phyloP scores from a whole-genome alignment of 2,329 filamentous ascomycete species.

The Cordyceps tenuipes region DNA sequence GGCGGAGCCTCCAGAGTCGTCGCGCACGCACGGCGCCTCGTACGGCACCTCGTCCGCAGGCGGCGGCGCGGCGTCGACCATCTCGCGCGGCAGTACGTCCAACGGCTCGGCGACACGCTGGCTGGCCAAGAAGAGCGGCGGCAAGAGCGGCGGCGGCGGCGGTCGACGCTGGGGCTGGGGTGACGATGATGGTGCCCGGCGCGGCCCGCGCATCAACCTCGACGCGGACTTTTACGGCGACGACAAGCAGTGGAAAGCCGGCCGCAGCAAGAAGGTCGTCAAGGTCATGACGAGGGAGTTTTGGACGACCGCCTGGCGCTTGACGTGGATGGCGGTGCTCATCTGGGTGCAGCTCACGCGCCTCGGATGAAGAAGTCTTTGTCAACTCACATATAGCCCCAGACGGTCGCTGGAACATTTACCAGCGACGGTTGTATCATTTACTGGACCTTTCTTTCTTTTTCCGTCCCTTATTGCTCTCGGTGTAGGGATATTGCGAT shows the following conservation, averaged over 20 bases:
- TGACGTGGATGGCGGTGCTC: constrained; percentile 52
- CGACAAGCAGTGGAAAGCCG: constrained; percentile 26
- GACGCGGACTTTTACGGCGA: constrained; percentile 40
- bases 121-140: constrained; percentile 21
- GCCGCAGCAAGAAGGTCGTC: constrained; percentile 27
- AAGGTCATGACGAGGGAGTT: constrained; percentile 51
- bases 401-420: not conserved
- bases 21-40: constrained; percentile 19
- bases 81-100: constrained; percentile 18
- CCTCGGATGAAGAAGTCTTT: constrained; percentile 39
- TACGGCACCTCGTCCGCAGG: constrained; percentile 12
- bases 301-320: constrained; percentile 50
- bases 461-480: not conserved
- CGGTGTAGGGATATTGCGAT: not conserved
- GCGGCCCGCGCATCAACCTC: constrained; percentile 46
- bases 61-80: not conserved
- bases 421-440: not conserved
- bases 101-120: constrained; percentile 16
- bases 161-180: constrained; percentile 35
- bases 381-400: not conserved
- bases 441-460: not conserved
- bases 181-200: constrained; percentile 29
- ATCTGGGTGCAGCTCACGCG: constrained; percentile 62
- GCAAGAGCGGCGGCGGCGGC: constrained; percentile 34
- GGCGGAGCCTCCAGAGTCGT: constrained; percentile 31